These are phyloP conservation scores for Sporothrix curviconia DNA, from an alignment of 2,329 filamentous ascomycete species.

Conservation along the genomic window DNA sequence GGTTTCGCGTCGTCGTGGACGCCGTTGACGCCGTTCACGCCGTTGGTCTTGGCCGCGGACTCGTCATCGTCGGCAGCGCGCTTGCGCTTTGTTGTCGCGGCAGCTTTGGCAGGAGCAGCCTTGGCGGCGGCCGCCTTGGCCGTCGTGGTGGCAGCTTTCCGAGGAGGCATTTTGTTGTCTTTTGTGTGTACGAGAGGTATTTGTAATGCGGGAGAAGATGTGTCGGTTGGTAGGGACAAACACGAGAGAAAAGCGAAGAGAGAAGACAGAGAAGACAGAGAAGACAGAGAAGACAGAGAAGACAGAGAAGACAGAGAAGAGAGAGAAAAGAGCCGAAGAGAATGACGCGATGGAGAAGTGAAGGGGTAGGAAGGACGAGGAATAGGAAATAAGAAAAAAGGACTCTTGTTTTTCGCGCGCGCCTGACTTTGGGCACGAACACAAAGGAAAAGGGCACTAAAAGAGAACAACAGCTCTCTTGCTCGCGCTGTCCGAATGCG, in stretches of 20 bases:
- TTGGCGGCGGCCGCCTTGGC: conserved; percentile 27
- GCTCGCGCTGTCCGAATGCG: neutral
- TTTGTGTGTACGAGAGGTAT: too few relatives aligned
- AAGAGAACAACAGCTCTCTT: neutral
- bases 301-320: neutral
- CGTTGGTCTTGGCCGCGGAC: conserved; percentile 16
- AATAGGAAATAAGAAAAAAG: neutral
- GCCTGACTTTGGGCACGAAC: neutral
- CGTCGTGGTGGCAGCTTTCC: conserved; percentile 21
- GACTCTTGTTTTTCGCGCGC: conserved; percentile 5
- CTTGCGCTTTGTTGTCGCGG: conserved; percentile 10
- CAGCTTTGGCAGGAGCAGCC: conserved; percentile 14
- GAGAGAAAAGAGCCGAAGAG: neutral
- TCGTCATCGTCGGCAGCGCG: conserved; percentile 13
- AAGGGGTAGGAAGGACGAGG: neutral
- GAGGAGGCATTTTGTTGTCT: conserved; percentile 17
- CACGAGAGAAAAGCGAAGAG: too few relatives aligned
- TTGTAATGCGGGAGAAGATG: too few relatives aligned
- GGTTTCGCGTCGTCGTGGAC: conserved; percentile 18
- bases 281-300: neutral
- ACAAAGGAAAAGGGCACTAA: neutral
- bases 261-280: neutral
- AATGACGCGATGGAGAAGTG: conserved; percentile 2
- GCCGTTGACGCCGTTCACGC: conserved; percentile 6
- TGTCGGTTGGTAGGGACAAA: too few relatives aligned